A percentile compares a stretch with the other conserved stretches of the same genome.
phyloP scores from a whole-genome alignment of 345 rosid species.

The Aurinia saxatilis region DNA sequence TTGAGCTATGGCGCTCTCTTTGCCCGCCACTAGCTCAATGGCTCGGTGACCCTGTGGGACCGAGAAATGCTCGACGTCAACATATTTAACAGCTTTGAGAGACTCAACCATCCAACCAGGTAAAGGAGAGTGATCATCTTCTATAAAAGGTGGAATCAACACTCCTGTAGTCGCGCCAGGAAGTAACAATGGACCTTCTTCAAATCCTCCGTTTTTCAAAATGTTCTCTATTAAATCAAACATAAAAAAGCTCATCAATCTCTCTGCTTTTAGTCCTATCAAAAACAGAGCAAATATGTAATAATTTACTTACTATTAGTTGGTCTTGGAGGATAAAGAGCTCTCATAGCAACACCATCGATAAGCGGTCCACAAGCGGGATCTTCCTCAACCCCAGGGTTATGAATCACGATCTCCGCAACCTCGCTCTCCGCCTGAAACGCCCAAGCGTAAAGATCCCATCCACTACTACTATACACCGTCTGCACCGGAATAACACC shows the following conservation, averaged over 20 bases:
- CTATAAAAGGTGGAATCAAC: conserved; percentile 68
- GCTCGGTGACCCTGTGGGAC: conserved; percentile 68
- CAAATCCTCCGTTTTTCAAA: conserved; percentile 68
- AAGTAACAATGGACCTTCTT: conserved; percentile 71
- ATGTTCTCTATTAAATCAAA: conserved; percentile 44
- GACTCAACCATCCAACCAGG: conserved; percentile 89
- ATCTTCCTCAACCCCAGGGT: conserved; percentile 80
- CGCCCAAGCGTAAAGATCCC: conserved; percentile 89
- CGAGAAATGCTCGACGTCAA: conserved; percentile 55
- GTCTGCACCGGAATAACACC: conserved; percentile 83
- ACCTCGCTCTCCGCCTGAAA: conserved; percentile 40
- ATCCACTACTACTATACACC: conserved; percentile 65
- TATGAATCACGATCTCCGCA: conserved; percentile 53
- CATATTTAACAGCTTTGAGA: conserved; percentile 86
- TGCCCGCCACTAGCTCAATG: conserved; percentile 76
- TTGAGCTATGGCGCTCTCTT: conserved; percentile 82
- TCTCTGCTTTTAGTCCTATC: background rate
- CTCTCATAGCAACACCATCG: conserved; percentile 62
- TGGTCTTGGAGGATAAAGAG: conserved; percentile 52
- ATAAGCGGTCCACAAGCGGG: conserved; percentile 87
- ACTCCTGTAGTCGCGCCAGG: conserved; percentile 69
- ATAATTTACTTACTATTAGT: conserved; percentile 37
- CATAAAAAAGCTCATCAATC: background rate
- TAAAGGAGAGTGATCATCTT: conserved; percentile 73
- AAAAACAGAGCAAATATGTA: background rate